Evolutionary conservation across 306 rosid species (phyloP).

Genomic region (Luffa aegyptiaca): DNA sequence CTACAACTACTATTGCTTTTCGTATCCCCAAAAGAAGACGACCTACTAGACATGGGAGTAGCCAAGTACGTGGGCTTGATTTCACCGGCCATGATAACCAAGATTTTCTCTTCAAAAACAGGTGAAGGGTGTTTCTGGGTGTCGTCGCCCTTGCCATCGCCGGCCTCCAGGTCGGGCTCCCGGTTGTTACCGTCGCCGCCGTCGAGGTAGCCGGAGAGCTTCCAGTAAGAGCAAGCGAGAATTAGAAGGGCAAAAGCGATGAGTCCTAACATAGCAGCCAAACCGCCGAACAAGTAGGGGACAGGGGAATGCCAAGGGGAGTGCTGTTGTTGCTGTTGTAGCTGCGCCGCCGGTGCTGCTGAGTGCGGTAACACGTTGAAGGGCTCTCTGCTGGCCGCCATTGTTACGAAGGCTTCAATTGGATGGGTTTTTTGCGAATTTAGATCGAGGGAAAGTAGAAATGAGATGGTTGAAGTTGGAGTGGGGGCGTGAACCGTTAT

Average conservation of each 20-base stretch:
- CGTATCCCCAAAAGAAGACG: conserved; percentile 56
- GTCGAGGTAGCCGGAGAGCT: conserved; percentile 75
- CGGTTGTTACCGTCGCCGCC: conserved; percentile 14
- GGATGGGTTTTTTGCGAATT: background rate
- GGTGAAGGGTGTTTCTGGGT: conserved; percentile 26
- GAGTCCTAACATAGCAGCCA: conserved; percentile 93
- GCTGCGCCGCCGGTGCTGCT: conserved; percentile 9
- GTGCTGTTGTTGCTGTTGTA: conserved; percentile 20
- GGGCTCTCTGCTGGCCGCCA: conserved; percentile 54
- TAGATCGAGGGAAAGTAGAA: background rate
- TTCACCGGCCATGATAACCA: conserved; percentile 95
- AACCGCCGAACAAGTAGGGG: conserved; percentile 81
- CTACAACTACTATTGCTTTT: conserved; percentile 10
- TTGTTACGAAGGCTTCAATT: background rate
- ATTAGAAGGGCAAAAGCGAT: conserved; percentile 92
- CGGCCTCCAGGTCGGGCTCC: conserved; percentile 54
- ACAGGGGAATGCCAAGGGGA: conserved; percentile 99
- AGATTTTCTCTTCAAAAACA: conserved; percentile 64
- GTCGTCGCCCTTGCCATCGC: conserved; percentile 21
- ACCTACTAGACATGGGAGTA: conserved; percentile 57
- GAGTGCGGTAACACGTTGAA: conserved; percentile 14
- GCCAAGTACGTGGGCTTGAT: conserved; percentile 82
- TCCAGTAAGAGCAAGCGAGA: conserved; percentile 96
- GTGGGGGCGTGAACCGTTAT: conserved; percentile 20
- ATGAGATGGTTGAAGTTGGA: background rate